Percentiles rank a stretch among this genome's conserved stretches.
These are phyloP conservation scores for Talaromyces amestolkiae DNA, from an alignment of 2,329 filamentous ascomycete genomes.

Conservation along the genomic window DNA sequence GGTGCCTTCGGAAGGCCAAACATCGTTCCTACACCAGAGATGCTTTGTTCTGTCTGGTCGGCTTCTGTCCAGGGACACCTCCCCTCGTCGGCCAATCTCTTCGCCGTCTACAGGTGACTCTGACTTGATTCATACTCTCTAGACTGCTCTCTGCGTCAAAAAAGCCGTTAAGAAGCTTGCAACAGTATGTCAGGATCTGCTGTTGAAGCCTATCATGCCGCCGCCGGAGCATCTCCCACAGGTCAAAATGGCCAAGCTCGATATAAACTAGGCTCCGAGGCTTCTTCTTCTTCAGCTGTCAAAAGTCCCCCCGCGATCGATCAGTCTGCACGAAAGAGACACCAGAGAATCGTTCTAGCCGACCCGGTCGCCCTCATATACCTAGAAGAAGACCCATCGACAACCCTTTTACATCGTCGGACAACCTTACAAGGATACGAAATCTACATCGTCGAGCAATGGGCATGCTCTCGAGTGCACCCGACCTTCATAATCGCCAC, in stretches of 20 bases:
- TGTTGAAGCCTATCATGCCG: conserved; percentile 26
- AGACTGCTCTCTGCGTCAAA: not conserved
- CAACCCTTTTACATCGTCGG: conserved; percentile 70
- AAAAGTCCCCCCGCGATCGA: conserved; percentile 20
- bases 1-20: not conserved
- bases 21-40: conserved; percentile 22
- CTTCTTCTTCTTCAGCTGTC: conserved; percentile 23
- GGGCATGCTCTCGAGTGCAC: conserved; percentile 87
- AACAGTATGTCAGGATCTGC: conserved; percentile 24
- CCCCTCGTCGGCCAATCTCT: conserved; percentile 28
- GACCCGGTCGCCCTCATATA: conserved; percentile 69
- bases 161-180: not conserved
- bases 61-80: conserved; percentile 27
- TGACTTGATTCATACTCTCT: not conserved
- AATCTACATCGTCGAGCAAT: conserved; percentile 92
- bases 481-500: conserved; percentile 90
- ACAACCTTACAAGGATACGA: conserved; percentile 78
- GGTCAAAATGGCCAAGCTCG: conserved; percentile 29
- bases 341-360: conserved; percentile 62
- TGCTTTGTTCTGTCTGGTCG: conserved; percentile 27
- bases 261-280: conserved; percentile 24
- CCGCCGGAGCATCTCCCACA: conserved; percentile 24
- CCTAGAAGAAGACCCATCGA: conserved; percentile 78
- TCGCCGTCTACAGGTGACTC: conserved; percentile 23
- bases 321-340: conserved; percentile 31